Base-by-base conservation (phyloP, 352 stramenopile genomes). In the Pythium sukuiense region DNA sequence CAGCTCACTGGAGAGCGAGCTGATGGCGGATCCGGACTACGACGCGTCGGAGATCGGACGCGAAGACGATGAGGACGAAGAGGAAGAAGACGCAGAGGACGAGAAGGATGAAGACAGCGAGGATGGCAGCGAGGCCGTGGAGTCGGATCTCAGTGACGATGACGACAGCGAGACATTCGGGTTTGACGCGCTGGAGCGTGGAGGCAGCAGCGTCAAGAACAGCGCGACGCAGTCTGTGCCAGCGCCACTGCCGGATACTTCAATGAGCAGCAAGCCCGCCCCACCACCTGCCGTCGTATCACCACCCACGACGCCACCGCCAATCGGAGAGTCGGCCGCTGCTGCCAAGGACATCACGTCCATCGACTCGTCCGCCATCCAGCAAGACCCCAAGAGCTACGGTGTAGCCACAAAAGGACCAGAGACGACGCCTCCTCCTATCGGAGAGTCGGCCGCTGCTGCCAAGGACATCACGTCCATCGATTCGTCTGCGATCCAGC, bases 291-390 rank as follows among this genome's bases (percentile, higher is more conserved):
- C 55, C 6, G 30, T 33, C 6, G 49, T 6, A 6, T 43, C 55
- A 8, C 18, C 35, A 4, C 16, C 20, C 37, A 53, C 56, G 16
- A 24, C 57, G 2, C 30, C 50, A 14, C 48, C 54, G 9, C 61
- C 61, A 14, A 69, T 69, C 33, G 55, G 62, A 32, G 62, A 70
- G 48, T 70, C 63, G 3, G 63, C 63, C 0, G 61, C 61, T 1
- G 61, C 61, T 9, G 61, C 61, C 9, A 61, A 61, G 26, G 50
- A 59, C 24, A 68, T 68, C 20, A 43, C 41, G 32, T 59, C 56
- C 11, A 59, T 65, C 24, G 48, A 56, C 20, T 8, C 29, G 24
- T 65, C 59, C 5, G 59, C 49, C 0, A 65, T 65, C 37, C 59
- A 59, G 49, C 20, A 26, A 6, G 59, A 65, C 35, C 59, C 48